A percentile compares a stretch with the other conserved stretches of the same genome.
Evolutionary conservation across 2,329 filamentous ascomycete species (phyloP).

Genomic region (Kalmusia sp.): DNA sequence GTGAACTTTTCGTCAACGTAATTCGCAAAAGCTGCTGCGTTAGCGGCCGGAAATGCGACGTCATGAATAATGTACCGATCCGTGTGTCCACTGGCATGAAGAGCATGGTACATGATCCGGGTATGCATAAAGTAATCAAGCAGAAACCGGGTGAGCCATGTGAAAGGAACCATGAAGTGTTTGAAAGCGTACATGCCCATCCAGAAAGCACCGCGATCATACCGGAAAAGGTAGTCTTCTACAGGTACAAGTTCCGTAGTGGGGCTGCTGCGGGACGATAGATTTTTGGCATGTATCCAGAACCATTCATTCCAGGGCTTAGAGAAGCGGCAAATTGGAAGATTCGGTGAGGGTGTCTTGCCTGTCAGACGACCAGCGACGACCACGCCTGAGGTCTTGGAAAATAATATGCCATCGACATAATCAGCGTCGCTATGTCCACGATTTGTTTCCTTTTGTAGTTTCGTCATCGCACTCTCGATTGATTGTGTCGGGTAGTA

Average conservation of each 20-base stretch:
- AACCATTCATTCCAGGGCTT: slow-evolving; percentile 73
- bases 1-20: slow-evolving; percentile 57
- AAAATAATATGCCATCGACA: slow-evolving; percentile 72
- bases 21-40: slow-evolving; percentile 59
- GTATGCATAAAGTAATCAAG: slow-evolving; percentile 70
- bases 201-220: slow-evolving; percentile 72
- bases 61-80: slow-evolving; percentile 68
- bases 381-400: slow-evolving; percentile 61
- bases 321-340: slow-evolving; percentile 57
- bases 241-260: slow-evolving; percentile 54
- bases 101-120: slow-evolving; percentile 67
- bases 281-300: slow-evolving; percentile 65
- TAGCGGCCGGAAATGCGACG: slow-evolving; percentile 63
- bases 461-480: slow-evolving; percentile 55
- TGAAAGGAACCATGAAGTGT: slow-evolving; percentile 67
- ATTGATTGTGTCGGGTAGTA: slow-evolving; percentile 64
- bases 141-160: slow-evolving; percentile 61
- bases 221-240: slow-evolving; percentile 66
- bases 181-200: slow-evolving; percentile 65
- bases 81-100: slow-evolving; percentile 65
- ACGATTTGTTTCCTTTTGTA: slow-evolving; percentile 55
- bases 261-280: slow-evolving; percentile 14
- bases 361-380: slow-evolving; percentile 66
- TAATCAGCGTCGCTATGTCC: slow-evolving; percentile 62
- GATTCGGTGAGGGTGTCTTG: slow-evolving; percentile 31